Evolutionary conservation across 495 filamentous ascomycete species (phyloP), one percentile per base, ranked within the genome.

Genomic region (Penicillium flavigenum): DNA sequence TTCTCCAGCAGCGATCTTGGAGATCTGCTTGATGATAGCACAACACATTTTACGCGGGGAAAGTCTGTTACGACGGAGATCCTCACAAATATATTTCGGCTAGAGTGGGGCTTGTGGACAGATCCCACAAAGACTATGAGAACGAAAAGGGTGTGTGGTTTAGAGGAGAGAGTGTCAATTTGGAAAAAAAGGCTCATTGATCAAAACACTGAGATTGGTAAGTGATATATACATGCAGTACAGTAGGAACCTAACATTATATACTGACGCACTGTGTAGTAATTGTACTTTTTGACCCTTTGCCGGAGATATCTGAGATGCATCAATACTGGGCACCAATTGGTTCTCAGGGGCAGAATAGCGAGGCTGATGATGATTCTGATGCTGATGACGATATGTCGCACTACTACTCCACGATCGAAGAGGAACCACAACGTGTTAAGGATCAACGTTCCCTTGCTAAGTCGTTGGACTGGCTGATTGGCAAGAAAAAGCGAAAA

Each of bases 121-220:
- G 50, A 58, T 29, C 55, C 60, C 11, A 24, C 17, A 7, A 53
- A 50, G 22, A 54, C 60, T 7, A 9, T 19, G 32, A 19, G 27
- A 11, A 32, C 42, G 36, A 43, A 38, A 12, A 48, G 55, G 17
- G 50, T 55, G 32, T 62, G 55, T 51, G 60, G 55, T 3, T 47
- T 32, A 24, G 60, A 62, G 12, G 60, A 62, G 36, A 62, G 34
- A 27, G 20, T 58, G 5, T 50, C 60, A 17, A 55, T 62, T 29
- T 62, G 60, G 60, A 58, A 4, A 19, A 45, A 44, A 3, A 53
- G n/a, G 3, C 44, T 58, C 7, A 14, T 16, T 12, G 31, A 12
- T 24, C 49, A 16, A 54, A 12, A 41, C 12, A 54, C 49, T 41
- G 27, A 58, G 19, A 41, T 62, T 47, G 50, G 60, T 62, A 14